phyloP scores from a whole-genome alignment of 1,139 yeast genomes.

The Sugiyamaella xylanicola region DNA sequence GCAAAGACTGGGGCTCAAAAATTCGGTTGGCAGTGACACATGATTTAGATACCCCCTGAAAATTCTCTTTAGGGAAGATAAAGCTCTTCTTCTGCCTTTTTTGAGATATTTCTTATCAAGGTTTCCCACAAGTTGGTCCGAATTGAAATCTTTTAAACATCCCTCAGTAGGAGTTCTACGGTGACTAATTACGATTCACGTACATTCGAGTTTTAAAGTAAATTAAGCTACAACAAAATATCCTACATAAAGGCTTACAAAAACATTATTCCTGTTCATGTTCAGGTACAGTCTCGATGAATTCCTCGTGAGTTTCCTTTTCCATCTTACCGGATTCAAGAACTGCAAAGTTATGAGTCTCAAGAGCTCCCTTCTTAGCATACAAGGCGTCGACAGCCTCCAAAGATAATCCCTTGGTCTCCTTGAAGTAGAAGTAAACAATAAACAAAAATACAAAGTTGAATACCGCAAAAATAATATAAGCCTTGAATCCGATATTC shows the following conservation, averaged over 20 bases:
- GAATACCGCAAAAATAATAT: conserved; percentile 42
- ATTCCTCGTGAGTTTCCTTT: conserved; percentile 6
- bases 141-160: too few species aligned
- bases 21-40: too few species aligned
- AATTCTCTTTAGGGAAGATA: neutral
- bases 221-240: neutral
- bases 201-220: too few species aligned
- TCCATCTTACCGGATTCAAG: conserved; percentile 7
- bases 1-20: too few species aligned
- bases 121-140: neutral
- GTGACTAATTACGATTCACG: too few species aligned
- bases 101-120: neutral
- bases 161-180: too few species aligned
- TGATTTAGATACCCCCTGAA: neutral
- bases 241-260: too few species aligned
- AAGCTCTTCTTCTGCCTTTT: neutral
- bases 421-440: conserved; percentile 51
- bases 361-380: conserved; percentile 24
- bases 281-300: conserved; percentile 7
- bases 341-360: conserved; percentile 22
- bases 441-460: conserved; percentile 61
- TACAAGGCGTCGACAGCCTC: conserved; percentile 50
- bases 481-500: conserved; percentile 43
- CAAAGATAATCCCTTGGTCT: conserved; percentile 46
- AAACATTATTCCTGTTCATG: too few species aligned